phyloP scores from a whole-genome alignment of 1,284 basidiomycete species.

The Ustanciosporium gigantosporum region DNA sequence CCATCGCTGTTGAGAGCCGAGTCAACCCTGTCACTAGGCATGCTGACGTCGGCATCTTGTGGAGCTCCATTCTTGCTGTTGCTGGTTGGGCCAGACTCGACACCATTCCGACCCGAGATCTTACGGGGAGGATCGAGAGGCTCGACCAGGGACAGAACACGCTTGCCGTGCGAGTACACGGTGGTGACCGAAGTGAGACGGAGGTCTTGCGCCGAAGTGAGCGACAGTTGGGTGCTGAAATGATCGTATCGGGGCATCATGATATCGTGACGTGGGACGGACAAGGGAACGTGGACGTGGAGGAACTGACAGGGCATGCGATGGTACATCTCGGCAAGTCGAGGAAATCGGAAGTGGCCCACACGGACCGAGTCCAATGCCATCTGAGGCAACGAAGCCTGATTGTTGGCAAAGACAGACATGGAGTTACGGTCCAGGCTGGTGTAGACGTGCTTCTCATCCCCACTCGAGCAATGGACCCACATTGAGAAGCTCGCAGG shows the following conservation, averaged over 20 bases:
- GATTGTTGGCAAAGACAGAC: constrained; percentile 43
- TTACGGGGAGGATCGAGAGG: constrained; percentile 52
- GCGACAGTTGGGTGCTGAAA: constrained; percentile 55
- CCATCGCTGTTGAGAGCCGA: constrained; percentile 1
- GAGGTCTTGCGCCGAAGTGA: constrained; percentile 50
- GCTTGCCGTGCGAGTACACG: constrained; percentile 61
- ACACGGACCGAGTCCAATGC: constrained; percentile 45
- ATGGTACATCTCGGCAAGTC: constrained; percentile 59
- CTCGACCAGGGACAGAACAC: constrained; percentile 57
- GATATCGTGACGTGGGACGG: constrained; percentile 56
- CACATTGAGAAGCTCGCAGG: constrained; percentile 60
- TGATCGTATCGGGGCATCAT: constrained; percentile 49
- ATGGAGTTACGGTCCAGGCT: constrained; percentile 50
- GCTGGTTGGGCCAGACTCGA: constrained; percentile 12
- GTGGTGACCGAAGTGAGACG: constrained; percentile 58
- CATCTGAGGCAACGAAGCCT: constrained; percentile 43
- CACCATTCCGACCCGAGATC: constrained; percentile 43
- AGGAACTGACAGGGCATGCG: constrained; percentile 62
- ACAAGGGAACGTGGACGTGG: constrained; percentile 61
- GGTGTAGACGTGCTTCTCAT: constrained; percentile 58
- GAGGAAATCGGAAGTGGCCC: constrained; percentile 56
- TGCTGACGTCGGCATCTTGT: constrained; percentile 1
- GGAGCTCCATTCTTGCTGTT: constrained; percentile 2
- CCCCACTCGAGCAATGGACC: constrained; percentile 48
- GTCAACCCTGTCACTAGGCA: constrained; percentile 2